Evolutionary conservation across 2,329 filamentous ascomycete species (phyloP).

Genomic region (Microascus cirrosus): DNA sequence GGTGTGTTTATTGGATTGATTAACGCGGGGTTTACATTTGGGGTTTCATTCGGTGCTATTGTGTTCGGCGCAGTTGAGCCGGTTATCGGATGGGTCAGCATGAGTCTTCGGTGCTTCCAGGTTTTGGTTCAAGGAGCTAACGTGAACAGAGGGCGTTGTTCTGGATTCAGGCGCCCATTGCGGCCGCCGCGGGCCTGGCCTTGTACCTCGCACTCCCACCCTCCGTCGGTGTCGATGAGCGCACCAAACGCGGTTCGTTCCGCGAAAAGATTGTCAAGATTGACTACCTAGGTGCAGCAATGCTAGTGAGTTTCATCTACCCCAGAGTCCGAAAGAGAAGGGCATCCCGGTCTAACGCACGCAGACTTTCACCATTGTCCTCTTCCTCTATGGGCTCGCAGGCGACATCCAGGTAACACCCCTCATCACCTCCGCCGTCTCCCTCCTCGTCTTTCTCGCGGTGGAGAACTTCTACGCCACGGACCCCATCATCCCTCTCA

Average conservation of each 20-base stretch:
- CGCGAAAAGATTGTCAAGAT: conserved; percentile 47
- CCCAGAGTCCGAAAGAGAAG: neutral
- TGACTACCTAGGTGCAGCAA: conserved; percentile 62
- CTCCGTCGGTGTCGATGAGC: neutral
- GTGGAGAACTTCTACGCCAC: conserved; percentile 52
- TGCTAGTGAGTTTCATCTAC: conserved; percentile 41
- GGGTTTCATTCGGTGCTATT: conserved; percentile 60
- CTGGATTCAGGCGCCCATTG: conserved; percentile 57
- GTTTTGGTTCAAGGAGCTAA: neutral
- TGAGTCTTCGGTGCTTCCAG: neutral
- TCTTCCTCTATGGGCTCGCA: conserved; percentile 63
- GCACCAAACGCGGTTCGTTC: neutral
- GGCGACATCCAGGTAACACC: conserved; percentile 47
- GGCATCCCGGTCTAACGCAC: neutral
- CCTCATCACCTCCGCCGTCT: conserved; percentile 44
- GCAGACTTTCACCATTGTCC: conserved; percentile 51
- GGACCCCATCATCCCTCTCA: conserved; percentile 66
- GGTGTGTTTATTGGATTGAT: conserved; percentile 65
- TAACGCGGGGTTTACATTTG: conserved; percentile 62
- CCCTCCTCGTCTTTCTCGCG: conserved; percentile 41
- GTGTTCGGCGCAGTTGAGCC: conserved; percentile 56
- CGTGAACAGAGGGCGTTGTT: conserved; percentile 54
- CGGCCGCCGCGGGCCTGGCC: conserved; percentile 46
- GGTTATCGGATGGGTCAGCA: conserved; percentile 54
- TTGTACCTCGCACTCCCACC: conserved; percentile 47